Base-by-base conservation (phyloP, 2,329 filamentous ascomycete genomes). In the Tolypocladium sp. region DNA sequence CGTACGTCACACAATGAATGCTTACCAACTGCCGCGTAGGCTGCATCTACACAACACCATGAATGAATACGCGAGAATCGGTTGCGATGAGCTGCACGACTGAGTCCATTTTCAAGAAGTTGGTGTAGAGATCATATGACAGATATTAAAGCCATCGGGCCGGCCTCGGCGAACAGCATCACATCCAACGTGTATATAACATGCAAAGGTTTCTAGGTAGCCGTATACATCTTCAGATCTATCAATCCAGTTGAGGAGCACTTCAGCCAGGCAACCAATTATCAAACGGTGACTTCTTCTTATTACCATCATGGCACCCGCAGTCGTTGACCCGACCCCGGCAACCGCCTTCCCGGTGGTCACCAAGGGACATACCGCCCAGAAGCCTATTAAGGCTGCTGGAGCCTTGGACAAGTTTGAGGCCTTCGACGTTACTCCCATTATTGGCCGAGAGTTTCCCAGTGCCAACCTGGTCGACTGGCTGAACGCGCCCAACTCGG, bases 391-490 rank as follows among this genome's bases (percentile, higher is more conserved):
- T 9, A 77, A 79, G 68, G 70, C 78, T 4, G 79, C 76, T 2
- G 82, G 82, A 0, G 76, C 70, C 1, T 73, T 86, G 0, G 77
- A 85, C 44, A 60, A 74, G 13, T 82, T 79, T 61, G 76, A 83
- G 61, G 76, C 76, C 2, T 82, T 85, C 59, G 85, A 88, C 38
- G 72, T 81, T 5, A 88, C 85, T 1, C 85, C 85, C 0, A 72
- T 80, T 49, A 87, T 88, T 59, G 86, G 85, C 5, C 78, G 78
- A 8, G 86, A 88, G 66, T 88, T 79, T 62, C 75, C 79, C n/a
- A 77, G 76, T 17, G 77, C 81, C 40, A 81, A 86, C 62, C 74
- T 88, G 0, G 79, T 79, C 7, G 85, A 90, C 40, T 80, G 82
- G 64, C 75, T 90, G 7, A 74, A 83, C 35, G 82, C 83, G 0